Percentiles rank a stretch among this genome's conserved stretches.
These are phyloP conservation scores for Leccinum barrowsii DNA, from an alignment of 768 basidiomycete genomes.

Conservation along the genomic window DNA sequence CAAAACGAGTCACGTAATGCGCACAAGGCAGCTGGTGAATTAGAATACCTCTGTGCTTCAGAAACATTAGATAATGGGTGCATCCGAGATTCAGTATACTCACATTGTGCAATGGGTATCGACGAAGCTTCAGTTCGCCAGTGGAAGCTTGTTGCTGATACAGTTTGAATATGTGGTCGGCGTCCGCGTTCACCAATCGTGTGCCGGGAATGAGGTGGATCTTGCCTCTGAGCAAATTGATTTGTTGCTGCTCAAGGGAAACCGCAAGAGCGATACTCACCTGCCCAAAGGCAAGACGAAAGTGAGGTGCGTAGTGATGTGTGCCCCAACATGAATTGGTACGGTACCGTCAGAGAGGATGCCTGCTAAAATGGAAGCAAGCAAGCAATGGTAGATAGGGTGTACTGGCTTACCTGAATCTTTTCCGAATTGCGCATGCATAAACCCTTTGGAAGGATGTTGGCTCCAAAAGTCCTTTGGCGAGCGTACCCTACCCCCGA, in stretches of 20 bases:
- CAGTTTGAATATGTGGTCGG: constrained; percentile 54
- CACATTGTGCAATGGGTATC: constrained; percentile 70
- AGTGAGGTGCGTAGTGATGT: constrained; percentile 36
- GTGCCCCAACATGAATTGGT: constrained; percentile 17
- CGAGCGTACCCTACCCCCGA: constrained; percentile 20
- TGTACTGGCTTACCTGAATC: constrained; percentile 23
- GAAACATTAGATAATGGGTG: constrained; percentile 7
- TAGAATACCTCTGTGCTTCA: constrained; percentile 65
- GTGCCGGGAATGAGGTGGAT: constrained; percentile 53
- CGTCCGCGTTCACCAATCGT: constrained; percentile 37
- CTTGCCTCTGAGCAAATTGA: constrained; percentile 39
- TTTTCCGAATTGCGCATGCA: constrained; percentile 29
- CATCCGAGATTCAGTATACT: constrained; percentile 8
- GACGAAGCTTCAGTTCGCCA: constrained; percentile 57
- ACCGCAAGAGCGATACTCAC: constrained; percentile 29
- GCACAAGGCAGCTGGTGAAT: background rate
- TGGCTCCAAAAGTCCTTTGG: constrained; percentile 40
- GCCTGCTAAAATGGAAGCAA: constrained; percentile 12
- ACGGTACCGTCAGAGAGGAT: constrained; percentile 16
- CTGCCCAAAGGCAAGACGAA: constrained; percentile 48
- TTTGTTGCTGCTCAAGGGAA: background rate
- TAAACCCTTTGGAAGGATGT: constrained; percentile 20
- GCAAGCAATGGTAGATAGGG: background rate
- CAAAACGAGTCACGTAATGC: constrained; percentile 7
- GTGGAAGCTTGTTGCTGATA: constrained; percentile 65